Evolutionary conservation across 1,284 basidiomycete species (phyloP).

Genomic region (Quambalaria eucalypti): DNA sequence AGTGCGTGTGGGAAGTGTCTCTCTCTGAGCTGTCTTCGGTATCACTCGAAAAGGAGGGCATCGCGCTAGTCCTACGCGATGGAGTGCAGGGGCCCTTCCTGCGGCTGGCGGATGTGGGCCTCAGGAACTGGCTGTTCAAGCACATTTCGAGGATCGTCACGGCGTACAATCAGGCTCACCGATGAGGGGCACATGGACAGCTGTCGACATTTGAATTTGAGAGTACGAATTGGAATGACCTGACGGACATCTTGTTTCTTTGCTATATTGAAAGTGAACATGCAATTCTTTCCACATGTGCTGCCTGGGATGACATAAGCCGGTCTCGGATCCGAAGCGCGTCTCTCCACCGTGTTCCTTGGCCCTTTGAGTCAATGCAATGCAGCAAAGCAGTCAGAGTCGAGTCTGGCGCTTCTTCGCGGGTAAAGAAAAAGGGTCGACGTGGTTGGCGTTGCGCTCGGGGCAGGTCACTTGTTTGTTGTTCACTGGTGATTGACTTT

Average conservation of each 20-base stretch:
- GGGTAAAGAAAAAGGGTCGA: too few species aligned
- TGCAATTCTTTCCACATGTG: too few species aligned
- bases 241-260: not conserved
- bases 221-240: not conserved
- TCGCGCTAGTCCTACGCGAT: constrained; percentile 57
- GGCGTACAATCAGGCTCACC: constrained; percentile 20
- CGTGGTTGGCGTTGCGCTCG: too few species aligned
- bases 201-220: not conserved
- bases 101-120: constrained; percentile 51
- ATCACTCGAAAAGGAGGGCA: constrained; percentile 50
- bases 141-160: constrained; percentile 49
- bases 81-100: constrained; percentile 55
- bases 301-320: too few species aligned
- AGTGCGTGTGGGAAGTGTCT: constrained; percentile 83
- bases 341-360: too few species aligned
- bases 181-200: not conserved
- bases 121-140: constrained; percentile 55
- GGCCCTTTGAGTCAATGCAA: too few species aligned
- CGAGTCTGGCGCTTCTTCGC: too few species aligned
- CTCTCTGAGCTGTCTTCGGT: constrained; percentile 79
- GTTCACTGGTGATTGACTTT: too few species aligned
- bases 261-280: too few species aligned
- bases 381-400: too few species aligned
- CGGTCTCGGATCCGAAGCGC: too few species aligned
- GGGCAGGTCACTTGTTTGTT: too few species aligned